A percentile compares a stretch with the other conserved stretches of the same genome.
Conservation (phyloP, 345 rosid genomes). For the Litchi chinensis region DNA sequence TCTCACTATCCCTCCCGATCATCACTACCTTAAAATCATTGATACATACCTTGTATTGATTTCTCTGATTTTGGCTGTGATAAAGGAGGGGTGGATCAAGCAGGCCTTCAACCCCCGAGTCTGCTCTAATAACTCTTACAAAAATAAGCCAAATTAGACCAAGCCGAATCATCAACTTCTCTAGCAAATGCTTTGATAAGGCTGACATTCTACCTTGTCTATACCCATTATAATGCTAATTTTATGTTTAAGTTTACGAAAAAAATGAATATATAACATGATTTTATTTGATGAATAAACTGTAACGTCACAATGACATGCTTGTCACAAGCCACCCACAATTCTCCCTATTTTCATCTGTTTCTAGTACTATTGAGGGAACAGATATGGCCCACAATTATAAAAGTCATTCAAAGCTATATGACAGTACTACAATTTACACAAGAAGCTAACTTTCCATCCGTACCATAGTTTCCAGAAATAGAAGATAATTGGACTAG, state of each 20-base stretch:
- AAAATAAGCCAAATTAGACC: too few relatives aligned
- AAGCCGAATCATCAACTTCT: too few relatives aligned
- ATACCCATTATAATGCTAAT: not conserved
- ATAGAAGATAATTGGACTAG: not conserved
- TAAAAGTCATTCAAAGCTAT: not conserved
- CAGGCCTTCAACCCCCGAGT: too few relatives aligned
- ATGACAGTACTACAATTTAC: not conserved
- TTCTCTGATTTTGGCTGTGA: too few relatives aligned
- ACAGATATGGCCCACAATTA: not conserved
- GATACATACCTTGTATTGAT: too few relatives aligned
- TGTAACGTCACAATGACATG: not conserved
- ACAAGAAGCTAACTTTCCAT: not conserved
- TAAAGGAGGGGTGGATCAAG: too few relatives aligned
- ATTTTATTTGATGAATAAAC: too few relatives aligned
- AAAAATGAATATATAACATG: not conserved
- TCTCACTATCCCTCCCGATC: too few relatives aligned
- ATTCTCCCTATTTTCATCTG: not conserved
- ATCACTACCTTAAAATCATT: too few relatives aligned
- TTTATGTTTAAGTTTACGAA: not conserved
- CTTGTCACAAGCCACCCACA: not conserved
- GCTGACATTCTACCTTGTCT: not conserved
- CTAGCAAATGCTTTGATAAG: too few relatives aligned
- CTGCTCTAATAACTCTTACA: too few relatives aligned
- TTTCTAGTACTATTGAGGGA: not conserved
- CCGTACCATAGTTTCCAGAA: not conserved